Base-by-base conservation (phyloP, 371 early-diverging fungal species). In the Chytridiales sp. region DNA sequence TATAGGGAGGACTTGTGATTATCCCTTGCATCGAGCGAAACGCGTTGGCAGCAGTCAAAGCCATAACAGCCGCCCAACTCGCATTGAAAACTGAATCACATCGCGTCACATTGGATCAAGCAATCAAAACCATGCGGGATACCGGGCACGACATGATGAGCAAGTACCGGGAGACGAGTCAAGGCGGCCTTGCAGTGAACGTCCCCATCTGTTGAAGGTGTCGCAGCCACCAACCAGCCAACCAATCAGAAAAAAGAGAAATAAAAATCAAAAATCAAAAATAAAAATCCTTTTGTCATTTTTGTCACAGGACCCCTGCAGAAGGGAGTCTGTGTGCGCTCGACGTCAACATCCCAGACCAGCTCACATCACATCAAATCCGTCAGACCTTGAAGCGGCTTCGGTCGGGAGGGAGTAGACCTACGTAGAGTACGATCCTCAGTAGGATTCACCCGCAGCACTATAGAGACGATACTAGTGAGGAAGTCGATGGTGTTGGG, bases 21-120 rank as follows among this genome's bases (percentile, higher is more conserved):
- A 94, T 96, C 52, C 96, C 96, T n/a, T 96, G 96, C 69, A 94
- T 96, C 48, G 96, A 96, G 64, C 83, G 96, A 46, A 96, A 96
- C 57, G 95, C 96, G 0, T 62, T 96, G 22, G 96, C 92, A 1
- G 94, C 95, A 0, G 94, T 94, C 42, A 96, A 96, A 76, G 95
- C 96, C 17, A 88, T 94, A 47, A 90, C 94, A 3, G 94, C 96
- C 11, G 93, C 95, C 1, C 96, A 96, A 69, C 73, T 96, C 59
- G 94, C 95, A 1, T 72, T 96, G 55, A 90, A 93, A 58, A 93
- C 93, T 11, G 93, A 94, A 66, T 70, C 73, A 42, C 93, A 93
- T 58, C 80, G 91, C 19, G 95, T 96, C 1, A 88, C 91, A 1
- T 76, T 96, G 42, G 96, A 96, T 67, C 93, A 94, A 69, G 95